Evolutionary conservation across 768 basidiomycete genomes (phyloP).

Genomic region (Termitomyces sp.): DNA sequence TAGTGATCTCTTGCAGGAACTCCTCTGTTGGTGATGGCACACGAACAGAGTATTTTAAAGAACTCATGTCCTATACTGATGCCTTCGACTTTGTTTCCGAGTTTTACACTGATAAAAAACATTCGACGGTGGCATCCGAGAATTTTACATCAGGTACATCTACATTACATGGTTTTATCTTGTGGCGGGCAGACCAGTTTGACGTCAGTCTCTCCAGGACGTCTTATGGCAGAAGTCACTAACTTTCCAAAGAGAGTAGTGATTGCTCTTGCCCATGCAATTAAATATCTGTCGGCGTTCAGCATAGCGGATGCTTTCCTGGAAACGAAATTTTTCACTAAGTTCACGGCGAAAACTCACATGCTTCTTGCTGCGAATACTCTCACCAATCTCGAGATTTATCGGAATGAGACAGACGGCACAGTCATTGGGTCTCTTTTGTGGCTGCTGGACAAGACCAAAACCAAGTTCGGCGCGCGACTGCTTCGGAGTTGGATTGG

Average conservation of each 20-base stretch:
- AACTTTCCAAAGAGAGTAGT: conserved; percentile 68
- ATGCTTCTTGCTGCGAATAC: conserved; percentile 92
- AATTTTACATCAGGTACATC: conserved; percentile 38
- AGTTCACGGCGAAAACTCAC: conserved; percentile 69
- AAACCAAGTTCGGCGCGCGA: conserved; percentile 85
- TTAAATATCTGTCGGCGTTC: conserved; percentile 69
- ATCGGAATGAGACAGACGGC: conserved; percentile 82
- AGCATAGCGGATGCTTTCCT: conserved; percentile 73
- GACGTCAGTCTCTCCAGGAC: conserved; percentile 31
- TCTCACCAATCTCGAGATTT: conserved; percentile 87
- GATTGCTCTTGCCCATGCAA: conserved; percentile 66
- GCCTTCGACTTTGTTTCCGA: conserved; percentile 63
- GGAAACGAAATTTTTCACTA: conserved; percentile 72
- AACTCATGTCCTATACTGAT: conserved; percentile 51
- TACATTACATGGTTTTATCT: conserved; percentile 8
- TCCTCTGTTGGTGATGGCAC: conserved; percentile 35
- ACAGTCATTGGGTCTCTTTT: conserved; percentile 71
- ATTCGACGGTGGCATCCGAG: conserved; percentile 32
- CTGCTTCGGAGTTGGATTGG: conserved; percentile 84
- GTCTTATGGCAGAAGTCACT: conserved; percentile 54
- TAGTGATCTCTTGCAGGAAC: conserved; percentile 22
- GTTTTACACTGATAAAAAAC: conserved; percentile 58
- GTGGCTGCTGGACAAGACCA: conserved; percentile 81
- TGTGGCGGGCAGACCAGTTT: not conserved
- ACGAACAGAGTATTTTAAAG: conserved; percentile 58